Base-by-base conservation (phyloP, 2,329 filamentous ascomycete species). In the Ramularia collo-cygni region DNA sequence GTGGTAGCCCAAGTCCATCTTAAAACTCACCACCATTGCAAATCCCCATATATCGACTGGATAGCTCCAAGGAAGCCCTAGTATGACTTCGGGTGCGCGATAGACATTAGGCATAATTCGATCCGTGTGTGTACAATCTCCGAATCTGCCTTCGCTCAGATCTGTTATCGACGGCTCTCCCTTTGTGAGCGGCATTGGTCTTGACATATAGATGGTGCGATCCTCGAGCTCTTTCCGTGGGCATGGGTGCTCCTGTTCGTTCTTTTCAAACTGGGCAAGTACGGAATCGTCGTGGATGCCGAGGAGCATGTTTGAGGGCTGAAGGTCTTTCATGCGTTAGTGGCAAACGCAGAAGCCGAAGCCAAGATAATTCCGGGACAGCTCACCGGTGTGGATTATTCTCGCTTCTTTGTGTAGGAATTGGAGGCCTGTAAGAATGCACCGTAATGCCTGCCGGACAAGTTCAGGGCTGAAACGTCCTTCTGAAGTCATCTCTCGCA, bases 31-130 rank as follows among this genome's bases (percentile, higher is more conserved):
- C 51, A 61, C 55, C 40, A 54, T 52, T 8, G 57, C 64, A n/a
- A 65, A 52, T 24, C 57, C 58, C 63, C 62, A 68, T 2, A 65
- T 57, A 44, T 67, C 65, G 4, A 60, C 50, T 4, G 53, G 45
- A 43, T 59, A 63, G 18, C 52, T 51, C 64, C 64, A 67, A 6
- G 49, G 40, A 12, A 57, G 55, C 7, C 54, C 53, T 5, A 67
- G 48, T 31, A 66, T 57, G 4, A 64, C 57, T 42, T 67, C 63
- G 2, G 63, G 63, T 21, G 62, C 57, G 10, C 62, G 48, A 38
- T 64, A 65, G 7, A 60, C 44, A 35, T 62, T 42, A 4, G 64
- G 63, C 54, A 64, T 61, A 8, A 55, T 47, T 18, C 57, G 46
- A 40, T 58, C 53, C 1, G 43, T 50, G 28, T 62, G 55, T 14